Evolutionary conservation across 2,329 filamentous ascomycete species (phyloP).

Genomic region (Camillea tinctor): DNA sequence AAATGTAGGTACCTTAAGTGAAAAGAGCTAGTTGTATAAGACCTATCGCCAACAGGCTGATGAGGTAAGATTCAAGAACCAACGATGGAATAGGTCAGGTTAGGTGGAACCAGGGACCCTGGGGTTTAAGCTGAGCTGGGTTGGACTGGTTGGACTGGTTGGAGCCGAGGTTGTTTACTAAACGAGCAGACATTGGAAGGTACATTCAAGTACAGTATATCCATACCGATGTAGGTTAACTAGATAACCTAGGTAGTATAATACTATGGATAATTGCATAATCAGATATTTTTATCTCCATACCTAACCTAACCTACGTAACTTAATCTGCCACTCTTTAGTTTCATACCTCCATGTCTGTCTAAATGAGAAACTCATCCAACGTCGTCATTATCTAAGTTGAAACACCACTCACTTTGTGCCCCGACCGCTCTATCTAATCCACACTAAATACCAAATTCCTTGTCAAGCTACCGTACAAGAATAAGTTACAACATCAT

Average conservation of each 20-base stretch:
- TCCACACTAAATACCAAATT: too few species aligned
- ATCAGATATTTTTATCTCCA: not conserved
- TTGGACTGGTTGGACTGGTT: not conserved
- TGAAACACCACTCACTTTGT: too few species aligned
- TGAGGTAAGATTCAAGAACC: not conserved
- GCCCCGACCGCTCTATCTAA: too few species aligned
- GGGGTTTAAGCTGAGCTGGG: too few species aligned
- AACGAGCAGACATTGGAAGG: too few species aligned
- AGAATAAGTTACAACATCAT: slow-evolving; percentile 7
- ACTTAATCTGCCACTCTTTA: too few species aligned
- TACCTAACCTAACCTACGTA: not conserved
- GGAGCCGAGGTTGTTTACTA: slow-evolving; percentile 12
- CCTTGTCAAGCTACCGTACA: not conserved
- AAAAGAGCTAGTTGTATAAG: not conserved
- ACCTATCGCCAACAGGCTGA: not conserved
- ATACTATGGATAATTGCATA: slow-evolving; percentile 3
- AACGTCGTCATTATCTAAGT: not conserved
- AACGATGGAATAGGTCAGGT: not conserved
- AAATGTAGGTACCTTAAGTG: not conserved
- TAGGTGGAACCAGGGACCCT: not conserved
- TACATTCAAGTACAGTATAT: too few species aligned
- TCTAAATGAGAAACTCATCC: too few species aligned
- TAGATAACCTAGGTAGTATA: too few species aligned
- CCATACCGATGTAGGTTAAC: too few species aligned
- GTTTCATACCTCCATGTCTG: too few species aligned